A percentile compares a stretch with the other conserved stretches of the same genome.
phyloP scores from a whole-genome alignment of 768 basidiomycete species.

The Tremella yokohamensis region DNA sequence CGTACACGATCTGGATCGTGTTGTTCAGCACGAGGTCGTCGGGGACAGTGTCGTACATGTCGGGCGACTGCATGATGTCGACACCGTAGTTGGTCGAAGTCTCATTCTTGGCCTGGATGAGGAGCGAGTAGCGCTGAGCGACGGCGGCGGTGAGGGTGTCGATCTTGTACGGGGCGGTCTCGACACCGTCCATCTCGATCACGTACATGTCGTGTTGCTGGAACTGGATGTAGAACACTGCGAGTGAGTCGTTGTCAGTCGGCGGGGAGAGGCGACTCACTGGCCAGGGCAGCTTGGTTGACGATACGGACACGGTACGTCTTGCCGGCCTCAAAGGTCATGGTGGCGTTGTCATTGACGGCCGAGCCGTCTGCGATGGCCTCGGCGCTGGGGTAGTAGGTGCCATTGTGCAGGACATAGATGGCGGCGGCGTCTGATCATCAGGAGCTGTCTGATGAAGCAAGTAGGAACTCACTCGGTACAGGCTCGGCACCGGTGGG shows the following conservation, averaged over 20 bases:
- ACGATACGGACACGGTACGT: constrained; percentile 85
- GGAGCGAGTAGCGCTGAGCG: constrained; percentile 88
- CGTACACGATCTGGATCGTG: constrained; percentile 80
- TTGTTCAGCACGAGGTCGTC: constrained; percentile 69
- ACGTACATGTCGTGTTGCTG: constrained; percentile 53
- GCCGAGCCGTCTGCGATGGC: constrained; percentile 56
- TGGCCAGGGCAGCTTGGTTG: constrained; percentile 62
- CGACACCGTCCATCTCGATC: constrained; percentile 55
- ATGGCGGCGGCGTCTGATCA: constrained; percentile 68
- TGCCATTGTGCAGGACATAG: constrained; percentile 72
- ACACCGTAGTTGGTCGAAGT: constrained; percentile 79
- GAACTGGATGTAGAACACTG: constrained; percentile 51
- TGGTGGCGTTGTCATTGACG: constrained; percentile 77
- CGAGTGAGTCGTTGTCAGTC: background rate
- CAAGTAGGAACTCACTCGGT: constrained; percentile 58
- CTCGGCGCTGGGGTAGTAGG: constrained; percentile 62
- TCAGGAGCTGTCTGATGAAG: background rate
- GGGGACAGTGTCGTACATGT: constrained; percentile 85
- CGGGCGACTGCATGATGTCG: constrained; percentile 59
- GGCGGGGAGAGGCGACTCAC: constrained; percentile 26
- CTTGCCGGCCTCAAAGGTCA: constrained; percentile 79
- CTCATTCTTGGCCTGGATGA: constrained; percentile 86
- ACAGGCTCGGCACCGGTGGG: constrained; percentile 84
- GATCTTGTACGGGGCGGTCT: constrained; percentile 68
- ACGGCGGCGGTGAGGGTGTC: constrained; percentile 72